These are phyloP conservation scores for Groenewaldozyma salmanticensis DNA, from an alignment of 805 yeast genomes.

Conservation along the genomic window DNA sequence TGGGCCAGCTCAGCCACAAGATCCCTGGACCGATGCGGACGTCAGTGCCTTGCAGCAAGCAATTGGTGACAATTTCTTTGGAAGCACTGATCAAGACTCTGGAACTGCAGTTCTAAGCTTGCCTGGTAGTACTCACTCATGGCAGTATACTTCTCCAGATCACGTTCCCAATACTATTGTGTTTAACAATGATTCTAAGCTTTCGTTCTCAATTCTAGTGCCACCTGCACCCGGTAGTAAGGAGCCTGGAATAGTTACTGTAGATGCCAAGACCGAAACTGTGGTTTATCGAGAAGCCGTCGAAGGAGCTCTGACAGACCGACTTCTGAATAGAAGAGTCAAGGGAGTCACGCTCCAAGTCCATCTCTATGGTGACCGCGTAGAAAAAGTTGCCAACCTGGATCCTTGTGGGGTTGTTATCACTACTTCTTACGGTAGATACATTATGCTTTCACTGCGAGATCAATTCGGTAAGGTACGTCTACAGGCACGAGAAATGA, in stretches of 20 bases:
- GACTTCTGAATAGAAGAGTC: constrained; percentile 37
- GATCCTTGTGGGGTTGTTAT: constrained; percentile 69
- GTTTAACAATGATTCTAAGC: constrained; percentile 30
- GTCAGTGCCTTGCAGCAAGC: not conserved
- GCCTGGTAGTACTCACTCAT: constrained; percentile 47
- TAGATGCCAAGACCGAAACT: constrained; percentile 49
- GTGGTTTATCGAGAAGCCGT: constrained; percentile 67
- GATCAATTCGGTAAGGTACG: constrained; percentile 59
- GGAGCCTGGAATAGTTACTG: constrained; percentile 62
- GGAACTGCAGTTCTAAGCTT: constrained; percentile 42
- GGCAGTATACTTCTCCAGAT: constrained; percentile 60
- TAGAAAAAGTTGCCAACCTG: constrained; percentile 47
- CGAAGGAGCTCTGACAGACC: constrained; percentile 57
- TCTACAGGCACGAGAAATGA: constrained; percentile 19
- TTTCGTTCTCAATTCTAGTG: constrained; percentile 46
- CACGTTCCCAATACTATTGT: constrained; percentile 47
- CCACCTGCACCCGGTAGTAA: constrained; percentile 42
- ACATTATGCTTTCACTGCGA: constrained; percentile 50
- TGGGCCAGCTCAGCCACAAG: too few species aligned
- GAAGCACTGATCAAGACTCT: constrained; percentile 39
- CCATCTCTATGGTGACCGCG: constrained; percentile 42
- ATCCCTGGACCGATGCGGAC: too few species aligned
- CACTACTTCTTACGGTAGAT: constrained; percentile 62
- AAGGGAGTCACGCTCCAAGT: constrained; percentile 30
- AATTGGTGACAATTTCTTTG: constrained; percentile 22